Percentiles rank a stretch among this genome's conserved stretches.
Conservation (phyloP, 176 grass and related monocot genomes). For the Tuctoria greenei region DNA sequence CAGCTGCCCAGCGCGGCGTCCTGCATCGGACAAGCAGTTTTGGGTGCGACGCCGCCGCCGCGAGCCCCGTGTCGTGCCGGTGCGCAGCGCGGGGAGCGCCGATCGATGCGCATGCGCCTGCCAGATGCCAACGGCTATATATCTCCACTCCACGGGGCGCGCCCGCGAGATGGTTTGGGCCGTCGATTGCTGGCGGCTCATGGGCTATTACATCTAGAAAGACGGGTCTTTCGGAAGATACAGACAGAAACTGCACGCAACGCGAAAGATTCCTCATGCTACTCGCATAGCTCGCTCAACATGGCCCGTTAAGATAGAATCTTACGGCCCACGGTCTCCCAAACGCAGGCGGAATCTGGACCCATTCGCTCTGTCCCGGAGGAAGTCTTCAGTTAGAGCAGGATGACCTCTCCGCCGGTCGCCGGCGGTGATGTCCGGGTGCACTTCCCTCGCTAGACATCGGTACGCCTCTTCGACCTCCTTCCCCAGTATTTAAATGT, state of each 20-base stretch:
- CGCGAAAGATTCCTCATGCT: not conserved
- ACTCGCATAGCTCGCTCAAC: not conserved
- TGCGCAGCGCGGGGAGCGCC: too few relatives aligned
- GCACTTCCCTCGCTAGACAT: slow-evolving; percentile 27
- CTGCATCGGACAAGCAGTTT: not conserved
- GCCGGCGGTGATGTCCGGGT: slow-evolving; percentile 12
- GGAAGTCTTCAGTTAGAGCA: slow-evolving; percentile 13
- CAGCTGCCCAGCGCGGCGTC: not conserved
- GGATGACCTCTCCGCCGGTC: slow-evolving; percentile 42
- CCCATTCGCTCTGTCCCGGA: not conserved
- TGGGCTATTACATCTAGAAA: not conserved
- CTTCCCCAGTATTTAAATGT: not conserved
- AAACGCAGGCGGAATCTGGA: not conserved
- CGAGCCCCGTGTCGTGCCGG: not conserved
- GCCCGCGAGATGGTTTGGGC: not conserved
- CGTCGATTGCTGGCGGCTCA: not conserved
- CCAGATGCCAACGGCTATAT: not conserved
- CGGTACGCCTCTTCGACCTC: slow-evolving; percentile 33
- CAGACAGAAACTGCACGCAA: not conserved
- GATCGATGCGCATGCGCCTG: too few relatives aligned
- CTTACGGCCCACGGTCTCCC: not conserved
- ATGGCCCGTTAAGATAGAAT: slow-evolving; percentile 15
- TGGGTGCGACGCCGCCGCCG: not conserved
- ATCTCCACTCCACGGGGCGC: not conserved
- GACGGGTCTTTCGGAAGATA: not conserved